These are phyloP conservation scores for Xylaria cubensis DNA, from an alignment of 495 filamentous ascomycete genomes.

Conservation along the genomic window DNA sequence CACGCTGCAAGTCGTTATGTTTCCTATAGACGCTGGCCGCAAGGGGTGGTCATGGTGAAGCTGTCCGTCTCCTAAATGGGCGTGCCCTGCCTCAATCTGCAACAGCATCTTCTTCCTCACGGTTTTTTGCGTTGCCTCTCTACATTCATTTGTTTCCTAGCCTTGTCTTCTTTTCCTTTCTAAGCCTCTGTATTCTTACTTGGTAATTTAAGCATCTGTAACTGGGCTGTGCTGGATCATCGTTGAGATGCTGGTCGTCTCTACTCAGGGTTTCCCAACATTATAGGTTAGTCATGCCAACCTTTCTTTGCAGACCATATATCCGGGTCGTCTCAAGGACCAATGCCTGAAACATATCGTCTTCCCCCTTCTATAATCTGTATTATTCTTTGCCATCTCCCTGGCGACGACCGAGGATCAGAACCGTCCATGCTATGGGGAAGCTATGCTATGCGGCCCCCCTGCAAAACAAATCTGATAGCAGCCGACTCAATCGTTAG, in stretches of 20 bases:
- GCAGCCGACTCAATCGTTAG: conserved; percentile 28
- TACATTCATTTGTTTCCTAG: conserved; percentile 29
- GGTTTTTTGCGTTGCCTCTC: conserved; percentile 16
- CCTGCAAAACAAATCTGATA: conserved; percentile 29
- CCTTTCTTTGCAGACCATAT: conserved; percentile 30
- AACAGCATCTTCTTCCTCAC: conserved; percentile 15
- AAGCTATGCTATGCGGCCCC: conserved; percentile 30
- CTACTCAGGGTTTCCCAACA: conserved; percentile 40
- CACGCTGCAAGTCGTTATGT: conserved; percentile 18
- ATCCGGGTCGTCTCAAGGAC: conserved; percentile 31
- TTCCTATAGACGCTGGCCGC: conserved; percentile 17
- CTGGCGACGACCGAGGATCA: conserved; percentile 6
- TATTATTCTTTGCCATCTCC: conserved; percentile 14
- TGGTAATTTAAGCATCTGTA: conserved; percentile 25
- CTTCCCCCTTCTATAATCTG: conserved; percentile 18
- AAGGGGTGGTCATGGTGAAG: conserved; percentile 3
- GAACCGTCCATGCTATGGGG: conserved; percentile 24
- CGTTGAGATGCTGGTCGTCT: conserved; percentile 51
- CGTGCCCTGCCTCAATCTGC: conserved; percentile 24
- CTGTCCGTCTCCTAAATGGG: conserved; percentile 27
- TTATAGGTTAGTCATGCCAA: conserved; percentile 43
- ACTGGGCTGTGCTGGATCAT: conserved; percentile 37
- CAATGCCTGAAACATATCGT: conserved; percentile 27
- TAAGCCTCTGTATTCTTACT: conserved; percentile 37
- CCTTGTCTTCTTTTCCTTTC: conserved; percentile 33